Conservation (phyloP, 305 asterid species). For the Vinca major region DNA sequence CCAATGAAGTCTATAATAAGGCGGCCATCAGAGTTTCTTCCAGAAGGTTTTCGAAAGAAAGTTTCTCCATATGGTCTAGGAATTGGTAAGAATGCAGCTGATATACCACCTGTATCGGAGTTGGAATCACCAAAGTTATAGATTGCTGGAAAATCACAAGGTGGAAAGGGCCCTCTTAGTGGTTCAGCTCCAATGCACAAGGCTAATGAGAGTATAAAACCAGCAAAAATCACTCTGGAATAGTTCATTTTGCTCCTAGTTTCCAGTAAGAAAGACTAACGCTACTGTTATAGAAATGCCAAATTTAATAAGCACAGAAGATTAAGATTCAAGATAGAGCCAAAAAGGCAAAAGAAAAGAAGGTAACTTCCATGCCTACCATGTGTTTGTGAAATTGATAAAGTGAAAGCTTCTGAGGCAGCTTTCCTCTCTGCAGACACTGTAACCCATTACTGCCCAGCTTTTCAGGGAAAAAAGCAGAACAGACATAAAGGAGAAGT, state of each 20-base stretch:
- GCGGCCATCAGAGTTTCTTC: constrained; percentile 45
- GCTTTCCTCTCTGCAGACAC: not conserved
- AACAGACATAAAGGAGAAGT: not conserved
- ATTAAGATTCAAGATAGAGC: not conserved
- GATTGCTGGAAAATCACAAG: constrained; percentile 36
- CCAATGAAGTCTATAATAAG: constrained; percentile 44
- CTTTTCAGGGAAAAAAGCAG: not conserved
- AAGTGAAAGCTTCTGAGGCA: constrained; percentile 6
- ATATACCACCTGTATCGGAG: constrained; percentile 43
- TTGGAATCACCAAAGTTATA: constrained; percentile 52
- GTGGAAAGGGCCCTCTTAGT: constrained; percentile 13
- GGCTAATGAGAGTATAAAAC: not conserved
- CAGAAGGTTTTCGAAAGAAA: constrained; percentile 34
- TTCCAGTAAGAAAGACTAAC: not conserved
- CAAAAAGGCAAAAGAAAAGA: no score
- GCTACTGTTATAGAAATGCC: not conserved
- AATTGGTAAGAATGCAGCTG: constrained; percentile 36
- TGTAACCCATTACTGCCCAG: not conserved
- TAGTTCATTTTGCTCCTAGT: not conserved
- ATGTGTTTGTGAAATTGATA: constrained; percentile 16
- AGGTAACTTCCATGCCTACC: constrained; percentile 12
- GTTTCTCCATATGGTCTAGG: constrained; percentile 37
- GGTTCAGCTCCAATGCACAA: not conserved
- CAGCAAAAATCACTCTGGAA: not conserved
- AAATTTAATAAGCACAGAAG: not conserved